Evolutionary conservation across 768 basidiomycete species (phyloP).

Genomic region (Pisolithus marmoratus): DNA sequence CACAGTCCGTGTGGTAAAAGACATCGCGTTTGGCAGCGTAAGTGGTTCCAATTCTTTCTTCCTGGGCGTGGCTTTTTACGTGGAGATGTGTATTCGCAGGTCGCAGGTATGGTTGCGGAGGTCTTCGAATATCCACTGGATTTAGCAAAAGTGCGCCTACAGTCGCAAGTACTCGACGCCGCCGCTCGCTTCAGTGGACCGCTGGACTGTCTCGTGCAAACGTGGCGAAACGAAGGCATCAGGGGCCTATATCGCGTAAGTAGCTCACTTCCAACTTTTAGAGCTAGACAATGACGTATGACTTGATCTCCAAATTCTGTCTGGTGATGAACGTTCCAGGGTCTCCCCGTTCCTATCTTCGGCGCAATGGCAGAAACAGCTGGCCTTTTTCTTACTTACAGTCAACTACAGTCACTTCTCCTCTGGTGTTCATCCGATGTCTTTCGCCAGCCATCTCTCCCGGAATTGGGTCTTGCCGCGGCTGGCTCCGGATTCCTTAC

Average conservation of each 20-base stretch:
- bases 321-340: slow-evolving; percentile 37
- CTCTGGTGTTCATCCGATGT: slow-evolving; percentile 30
- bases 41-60: slow-evolving; percentile 9
- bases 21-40: slow-evolving; percentile 47
- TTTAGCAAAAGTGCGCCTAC: slow-evolving; percentile 86
- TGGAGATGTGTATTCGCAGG: slow-evolving; percentile 29
- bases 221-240: slow-evolving; percentile 51
- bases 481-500: slow-evolving; percentile 75
- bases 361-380: slow-evolving; percentile 90
- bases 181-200: slow-evolving; percentile 53
- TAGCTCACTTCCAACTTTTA: slow-evolving; percentile 10
- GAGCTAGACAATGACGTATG: background rate
- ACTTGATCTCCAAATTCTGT: too few relatives aligned
- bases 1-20: slow-evolving; percentile 32
- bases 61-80: background rate
- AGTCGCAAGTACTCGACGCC: slow-evolving; percentile 76
- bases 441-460: slow-evolving; percentile 40
- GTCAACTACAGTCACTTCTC: slow-evolving; percentile 58
- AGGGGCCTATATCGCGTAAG: slow-evolving; percentile 49
- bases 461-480: slow-evolving; percentile 70
- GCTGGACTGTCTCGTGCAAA: slow-evolving; percentile 55
- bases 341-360: slow-evolving; percentile 78
- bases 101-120: slow-evolving; percentile 81
- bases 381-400: slow-evolving; percentile 75
- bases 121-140: slow-evolving; percentile 92